phyloP scores from a whole-genome alignment of 2,329 filamentous ascomycete species.

The Alternaria sp. region DNA sequence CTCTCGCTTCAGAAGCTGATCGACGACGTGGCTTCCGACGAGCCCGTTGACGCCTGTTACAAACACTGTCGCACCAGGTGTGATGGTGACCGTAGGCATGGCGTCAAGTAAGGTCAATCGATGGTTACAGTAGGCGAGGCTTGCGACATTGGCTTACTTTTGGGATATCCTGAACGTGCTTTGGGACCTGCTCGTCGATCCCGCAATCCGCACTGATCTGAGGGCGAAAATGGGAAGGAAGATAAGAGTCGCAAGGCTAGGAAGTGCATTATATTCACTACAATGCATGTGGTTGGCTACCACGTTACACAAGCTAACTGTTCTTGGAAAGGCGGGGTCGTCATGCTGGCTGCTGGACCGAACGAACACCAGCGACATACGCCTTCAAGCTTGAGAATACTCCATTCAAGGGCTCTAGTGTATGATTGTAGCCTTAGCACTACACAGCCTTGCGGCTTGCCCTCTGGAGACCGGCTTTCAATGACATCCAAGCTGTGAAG shows the following conservation, averaged over 20 bases:
- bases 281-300: not conserved
- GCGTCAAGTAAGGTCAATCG: not conserved
- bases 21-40: slow-evolving; percentile 41
- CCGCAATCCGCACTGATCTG: not conserved
- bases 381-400: not conserved
- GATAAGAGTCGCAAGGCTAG: not conserved
- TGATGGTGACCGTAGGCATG: slow-evolving; percentile 26
- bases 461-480: not conserved
- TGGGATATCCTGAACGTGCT: not conserved
- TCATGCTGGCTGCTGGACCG: not conserved
- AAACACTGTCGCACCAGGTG: slow-evolving; percentile 37
- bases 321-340: slow-evolving; percentile 10
- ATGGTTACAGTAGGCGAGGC: slow-evolving; percentile 4
- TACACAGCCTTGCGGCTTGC: not conserved
- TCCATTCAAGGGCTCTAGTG: not conserved
- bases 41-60: slow-evolving; percentile 48
- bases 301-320: slow-evolving; percentile 7
- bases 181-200: not conserved
- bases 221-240: not conserved
- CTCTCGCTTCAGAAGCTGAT: slow-evolving; percentile 38
- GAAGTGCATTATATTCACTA: not conserved
- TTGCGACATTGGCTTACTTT: slow-evolving; percentile 14
- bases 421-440: not conserved
- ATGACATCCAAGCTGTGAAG: not conserved
- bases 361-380: not conserved